Percentiles rank a stretch among this genome's conserved stretches.
Conservation (phyloP, 176 grass and related monocot species). For the Metroxylon sagu region DNA sequence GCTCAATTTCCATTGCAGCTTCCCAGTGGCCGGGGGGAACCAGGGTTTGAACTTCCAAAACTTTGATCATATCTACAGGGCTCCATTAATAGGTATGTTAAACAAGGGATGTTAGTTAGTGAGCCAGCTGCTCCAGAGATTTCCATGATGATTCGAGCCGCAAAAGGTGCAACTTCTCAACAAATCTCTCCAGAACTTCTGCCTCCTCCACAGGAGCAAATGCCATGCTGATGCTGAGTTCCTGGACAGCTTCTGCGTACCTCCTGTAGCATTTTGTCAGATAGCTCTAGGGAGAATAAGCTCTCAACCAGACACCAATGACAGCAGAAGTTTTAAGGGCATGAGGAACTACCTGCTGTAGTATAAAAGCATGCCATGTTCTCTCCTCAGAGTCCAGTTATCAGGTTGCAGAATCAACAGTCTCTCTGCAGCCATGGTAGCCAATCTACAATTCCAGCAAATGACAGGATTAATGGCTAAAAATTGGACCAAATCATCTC, state of each 20-base stretch:
- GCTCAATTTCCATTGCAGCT: no score
- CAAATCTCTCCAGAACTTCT: slow-evolving; percentile 26
- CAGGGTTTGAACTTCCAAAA: no score
- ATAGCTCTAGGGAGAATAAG: background rate
- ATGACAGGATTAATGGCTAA: background rate
- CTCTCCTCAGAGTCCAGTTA: slow-evolving; percentile 39
- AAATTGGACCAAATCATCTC: no score
- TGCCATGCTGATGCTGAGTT: slow-evolving; percentile 45
- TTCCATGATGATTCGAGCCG: slow-evolving; percentile 31
- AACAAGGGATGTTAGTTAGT: no score
- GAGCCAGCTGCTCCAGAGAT: background rate
- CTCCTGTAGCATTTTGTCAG: slow-evolving; percentile 14
- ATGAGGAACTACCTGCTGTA: slow-evolving; percentile 24
- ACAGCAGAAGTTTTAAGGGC: background rate
- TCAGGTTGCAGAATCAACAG: slow-evolving; percentile 33
- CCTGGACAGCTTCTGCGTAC: slow-evolving; percentile 33
- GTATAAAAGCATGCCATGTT: slow-evolving; percentile 38
- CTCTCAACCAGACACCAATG: background rate
- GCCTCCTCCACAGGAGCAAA: slow-evolving; percentile 35
- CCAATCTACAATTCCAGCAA: slow-evolving; percentile 25
- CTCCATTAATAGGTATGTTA: no score
- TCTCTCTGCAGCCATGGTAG: slow-evolving; percentile 34
- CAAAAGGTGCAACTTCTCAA: slow-evolving; percentile 36
- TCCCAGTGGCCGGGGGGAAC: no score
- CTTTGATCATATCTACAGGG: no score